Base-by-base conservation (phyloP, 352 stramenopile genomes). In the Globisporangium splendens region DNA sequence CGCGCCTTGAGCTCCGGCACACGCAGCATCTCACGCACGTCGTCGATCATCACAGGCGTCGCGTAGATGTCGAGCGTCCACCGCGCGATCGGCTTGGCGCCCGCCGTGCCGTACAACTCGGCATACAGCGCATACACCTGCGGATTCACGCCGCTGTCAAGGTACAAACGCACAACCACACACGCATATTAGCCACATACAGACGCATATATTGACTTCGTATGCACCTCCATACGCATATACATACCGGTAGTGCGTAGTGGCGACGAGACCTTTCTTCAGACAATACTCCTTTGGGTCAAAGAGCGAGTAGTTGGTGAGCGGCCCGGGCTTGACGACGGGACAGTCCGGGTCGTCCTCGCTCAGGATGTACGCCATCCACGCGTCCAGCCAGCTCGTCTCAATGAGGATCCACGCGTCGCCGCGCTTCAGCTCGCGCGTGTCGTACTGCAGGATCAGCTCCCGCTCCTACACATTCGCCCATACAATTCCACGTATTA, bases 11-110 rank as follows among this genome's bases (percentile, higher is more conserved):
- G 68, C 56, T 83, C 63, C 1, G 81, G 75, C 1, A 61, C 74
- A 48, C 74, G 79, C n/a, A 90, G 68, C 77, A 93, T 93, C 54
- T 86, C 79, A 15, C 67, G 63, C 7, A 90, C 62, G 51, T 93
- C 83, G 50, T 93, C 83, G 33, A 86, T 77, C 73, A 93, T 78
- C 14, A 91, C 83, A 4, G 83, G 83, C 31, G 76, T 78, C 14
- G 81, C 73, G 63, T 93, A 93, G 24, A 93, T 84, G 54, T 93
- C 81, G 14, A 93, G 66, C 28, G 72, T 91, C 79, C 79, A 91
- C 3, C 83, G 62, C 1, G 72, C 79, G 51, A 93, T 90, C 0
- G 81, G 79, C 41, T 85, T 84, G n/a, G 75, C 75, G 33, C 77
- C 73, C 0, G 69, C 73, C 0, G 73, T 85, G 14, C 83, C 83